Conservation (phyloP, 306 rosid species). For the Ormosia emarginata region DNA sequence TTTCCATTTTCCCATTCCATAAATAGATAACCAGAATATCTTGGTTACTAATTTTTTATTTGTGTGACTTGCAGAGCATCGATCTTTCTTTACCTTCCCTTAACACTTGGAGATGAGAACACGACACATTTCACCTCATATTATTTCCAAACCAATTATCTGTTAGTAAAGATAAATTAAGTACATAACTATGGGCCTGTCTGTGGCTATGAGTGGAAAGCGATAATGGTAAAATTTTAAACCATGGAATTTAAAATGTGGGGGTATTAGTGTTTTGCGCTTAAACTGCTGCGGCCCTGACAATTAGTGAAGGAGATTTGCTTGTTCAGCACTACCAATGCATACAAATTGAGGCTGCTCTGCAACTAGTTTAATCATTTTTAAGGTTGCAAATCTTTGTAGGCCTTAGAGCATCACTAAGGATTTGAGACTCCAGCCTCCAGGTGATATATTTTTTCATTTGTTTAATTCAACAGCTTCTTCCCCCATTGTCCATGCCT, state of each 20-base stretch:
- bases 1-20: no score
- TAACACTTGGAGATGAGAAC: neutral
- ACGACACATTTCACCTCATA: neutral
- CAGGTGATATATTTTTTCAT: constrained; percentile 22
- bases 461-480: neutral
- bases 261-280: neutral
- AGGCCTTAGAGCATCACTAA: neutral
- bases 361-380: neutral
- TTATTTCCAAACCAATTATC: neutral
- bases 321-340: neutral
- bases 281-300: neutral
- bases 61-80: no score
- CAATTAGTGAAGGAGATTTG: constrained; percentile 18
- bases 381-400: neutral
- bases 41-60: no score
- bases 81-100: no score
- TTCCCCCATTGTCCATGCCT: neutral
- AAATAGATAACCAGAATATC: no score
- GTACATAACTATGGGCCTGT: neutral
- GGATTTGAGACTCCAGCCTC: neutral
- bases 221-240: neutral
- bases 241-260: neutral
- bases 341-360: neutral
- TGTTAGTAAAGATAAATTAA: constrained; percentile 1
- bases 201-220: neutral